phyloP scores from a whole-genome alignment of 495 filamentous ascomycete genomes.

The Penicillium salamii region DNA sequence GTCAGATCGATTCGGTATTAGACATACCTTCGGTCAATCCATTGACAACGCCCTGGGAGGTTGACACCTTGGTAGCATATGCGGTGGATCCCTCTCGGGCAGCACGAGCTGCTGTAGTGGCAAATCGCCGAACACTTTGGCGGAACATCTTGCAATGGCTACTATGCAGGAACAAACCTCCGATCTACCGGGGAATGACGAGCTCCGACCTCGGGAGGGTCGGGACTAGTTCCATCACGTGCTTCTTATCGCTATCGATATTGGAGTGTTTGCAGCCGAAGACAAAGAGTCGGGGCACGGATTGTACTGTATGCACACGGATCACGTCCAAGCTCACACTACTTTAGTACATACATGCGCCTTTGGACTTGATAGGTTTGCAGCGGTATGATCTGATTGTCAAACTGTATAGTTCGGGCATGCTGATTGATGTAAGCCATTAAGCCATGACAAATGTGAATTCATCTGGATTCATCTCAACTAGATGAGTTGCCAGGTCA shows the following conservation, averaged over 20 bases:
- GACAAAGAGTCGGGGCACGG: no score
- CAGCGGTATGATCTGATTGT: no score
- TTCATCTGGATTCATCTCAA: no score
- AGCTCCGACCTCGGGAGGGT: conserved; percentile 13
- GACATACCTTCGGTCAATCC: conserved; percentile 81
- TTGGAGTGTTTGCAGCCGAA: no score
- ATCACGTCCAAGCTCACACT: no score
- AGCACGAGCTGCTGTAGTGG: conserved; percentile 51
- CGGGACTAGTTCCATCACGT: conserved; percentile 20
- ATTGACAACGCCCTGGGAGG: conserved; percentile 77
- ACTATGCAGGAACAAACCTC: conserved; percentile 8
- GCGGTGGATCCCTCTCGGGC: conserved; percentile 52
- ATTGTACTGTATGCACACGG: no score
- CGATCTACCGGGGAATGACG: conserved; percentile 5
- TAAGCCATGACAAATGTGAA: no score
- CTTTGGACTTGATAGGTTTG: no score
- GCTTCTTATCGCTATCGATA: conserved; percentile 30
- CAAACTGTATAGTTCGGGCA: no score
- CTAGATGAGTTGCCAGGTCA: no score
- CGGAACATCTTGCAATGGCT: conserved; percentile 50
- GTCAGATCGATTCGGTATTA: neutral
- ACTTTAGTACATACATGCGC: no score
- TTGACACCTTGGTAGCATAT: conserved; percentile 66
- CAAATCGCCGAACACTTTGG: conserved; percentile 53
- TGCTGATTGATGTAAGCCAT: no score